Base-by-base conservation (phyloP, 2,329 filamentous ascomycete genomes). In the Cladosporium sp. region DNA sequence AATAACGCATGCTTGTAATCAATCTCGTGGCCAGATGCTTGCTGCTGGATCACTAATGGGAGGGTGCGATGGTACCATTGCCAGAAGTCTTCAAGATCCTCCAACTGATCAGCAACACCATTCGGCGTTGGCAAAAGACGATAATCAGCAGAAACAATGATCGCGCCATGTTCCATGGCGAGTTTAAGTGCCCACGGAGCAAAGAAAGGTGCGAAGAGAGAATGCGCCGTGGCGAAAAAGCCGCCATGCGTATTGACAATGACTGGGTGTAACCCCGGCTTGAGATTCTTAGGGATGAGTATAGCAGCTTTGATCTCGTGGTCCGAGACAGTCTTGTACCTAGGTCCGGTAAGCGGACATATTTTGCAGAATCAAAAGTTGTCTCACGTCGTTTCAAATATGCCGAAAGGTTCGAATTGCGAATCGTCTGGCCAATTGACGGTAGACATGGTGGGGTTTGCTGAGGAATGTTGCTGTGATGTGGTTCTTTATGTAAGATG, bases 81-180 rank as follows among this genome's bases (percentile, higher is more conserved):
- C 55, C 55, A 57, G 38, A 57, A 57, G 9, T 50, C 43, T 14
- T 57, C 55, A 15, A 57, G 43, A n/a, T 57, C 55, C 50, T 50
- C 55, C 15, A 57, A 15, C n/a, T 50, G 55, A 3, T 57, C 55
- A 9, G 55, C 55, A 2, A 57, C 19, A 1, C 55, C 55, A 20
- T 57, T 57, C 11, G 43, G 34, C 5, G 55, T 57, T n/a, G 55
- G 55, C n/a, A 57, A 9, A 2, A 57, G 42, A 3, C 55, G 42
- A 19, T 57, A 57, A 19, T 57, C 55, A 8, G 55, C 55, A 2
- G 55, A 57, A 2, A 57, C 55, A 9, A 57, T 57, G n/a, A 57
- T 57, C 1, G 55, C 43, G 20, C 15, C 43, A 5, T 57, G 55
- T 20, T 57, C 55, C 8, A 57, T 42, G 3, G 55, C 43, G 14